Base-by-base conservation (phyloP, 2,329 filamentous ascomycete genomes). In the Capronia epimyces region DNA sequence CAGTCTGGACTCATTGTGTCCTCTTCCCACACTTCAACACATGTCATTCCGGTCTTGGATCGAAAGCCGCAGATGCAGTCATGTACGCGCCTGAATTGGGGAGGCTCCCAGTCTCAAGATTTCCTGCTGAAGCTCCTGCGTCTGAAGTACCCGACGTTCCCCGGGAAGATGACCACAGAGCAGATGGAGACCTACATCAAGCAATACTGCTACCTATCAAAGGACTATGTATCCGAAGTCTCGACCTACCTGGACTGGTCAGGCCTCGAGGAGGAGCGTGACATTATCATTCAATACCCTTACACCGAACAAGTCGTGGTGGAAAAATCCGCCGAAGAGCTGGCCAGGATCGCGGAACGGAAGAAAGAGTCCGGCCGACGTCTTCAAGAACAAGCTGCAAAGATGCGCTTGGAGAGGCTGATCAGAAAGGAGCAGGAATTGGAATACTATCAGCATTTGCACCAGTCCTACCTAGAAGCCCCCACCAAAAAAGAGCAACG, bases 401-500 rank as follows among this genome's bases (percentile, higher is more conserved):
- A 95, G 69, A 95, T 96, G 89, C 84, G 93, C 6, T 74, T 98
- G 0, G 93, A 98, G 59, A 95, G 95, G 63, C 75, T 98, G 41
- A 88, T 97, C 66, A 87, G 87, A 64, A 98, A 98, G 69, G 93
- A 98, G 70, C 83, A 95, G 65, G 90, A 97, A 66, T 73, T 97
- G 1, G 90, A 95, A 61, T 96, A 95, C 69, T 96, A 90, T 75
- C 89, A 89, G 65, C 81, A 89, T 52, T 72, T 98, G 3, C 89
- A 94, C 64, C 68, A 74, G 27, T 82, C 81, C 57, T 75, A 96
- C 8, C 36, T 52, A 13, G 55, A 58, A 45, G 78, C 76, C 1
- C 82, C 84, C 20, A 90, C 84, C 39, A 98, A 97, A 71, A 97
- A 97, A 68, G 93, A 97, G 65, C 84, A 82, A 2, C 86, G 87